Evolutionary conservation across 805 yeast species (phyloP), one percentile per base, ranked within the genome.

Genomic region (Teunomyces panamensis): DNA sequence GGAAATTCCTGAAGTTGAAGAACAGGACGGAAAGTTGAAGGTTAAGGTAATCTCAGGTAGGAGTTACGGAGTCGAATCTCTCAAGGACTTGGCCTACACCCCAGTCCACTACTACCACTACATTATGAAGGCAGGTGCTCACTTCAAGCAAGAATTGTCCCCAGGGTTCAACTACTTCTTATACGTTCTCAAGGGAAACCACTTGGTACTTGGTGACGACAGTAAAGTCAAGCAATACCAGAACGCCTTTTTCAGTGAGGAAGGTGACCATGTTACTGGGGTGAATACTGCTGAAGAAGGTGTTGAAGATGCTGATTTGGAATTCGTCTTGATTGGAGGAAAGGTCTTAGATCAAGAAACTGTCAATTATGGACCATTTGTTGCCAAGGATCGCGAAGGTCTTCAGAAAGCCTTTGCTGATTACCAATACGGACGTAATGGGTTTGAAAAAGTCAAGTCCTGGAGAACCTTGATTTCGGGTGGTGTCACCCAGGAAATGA

Each of bases 361-460:
- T 47, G 86, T 88, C 29, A 96, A 90, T 62, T 85, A 89, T 62
- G 97, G 97, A 13, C 97, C 97, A 10, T 91, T 90, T 61, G 97
- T 90, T 14, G 92, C 87, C 51, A 79, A 87, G 6, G 69, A 85
- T 17, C 74, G 75, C 46, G 85, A 81, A 45, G 80, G 79, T 52
- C 84, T 90, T 50, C 75, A 81, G 54, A 67, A 85, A 56, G 94
- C 89, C 0, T 83, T 87, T 57, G 57, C 69, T 64, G 90, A 87
- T 61, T 91, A 85, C 63, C 92, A 85, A 65, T 63, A 68, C 43
- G 85, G 81, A 48, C 64, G 69, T 26, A 84, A 85, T 61, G 92
- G 92, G 0, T 87, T 87, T 57, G 89, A 83, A 62, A 78, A 77
- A 44, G 79, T 87, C 35, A 74, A 65, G 43, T 74, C 78, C 10